phyloP scores from a whole-genome alignment of 225 moss, liverwort and hornwort genomes.

The Pseudoscleropodium purum region DNA sequence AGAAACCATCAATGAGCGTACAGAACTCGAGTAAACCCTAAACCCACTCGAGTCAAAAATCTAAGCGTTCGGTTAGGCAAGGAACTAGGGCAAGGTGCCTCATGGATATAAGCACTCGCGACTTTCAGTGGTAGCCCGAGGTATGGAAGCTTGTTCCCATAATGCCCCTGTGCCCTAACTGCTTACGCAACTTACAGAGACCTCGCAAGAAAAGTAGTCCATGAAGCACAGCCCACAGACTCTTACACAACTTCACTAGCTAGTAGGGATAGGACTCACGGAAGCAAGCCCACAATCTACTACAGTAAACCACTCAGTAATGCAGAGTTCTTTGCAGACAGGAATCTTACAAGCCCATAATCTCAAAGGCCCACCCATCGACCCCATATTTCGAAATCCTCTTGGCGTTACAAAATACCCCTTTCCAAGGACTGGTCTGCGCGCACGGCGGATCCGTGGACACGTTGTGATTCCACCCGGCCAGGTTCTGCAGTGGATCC shows the following conservation, averaged over 20 bases:
- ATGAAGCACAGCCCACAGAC: not conserved
- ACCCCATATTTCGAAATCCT: not conserved
- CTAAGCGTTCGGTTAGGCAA: not conserved
- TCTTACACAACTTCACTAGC: not conserved
- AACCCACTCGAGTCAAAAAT: not conserved
- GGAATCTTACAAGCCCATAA: slow-evolving; percentile 30
- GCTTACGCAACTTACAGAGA: not conserved
- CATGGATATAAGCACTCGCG: not conserved
- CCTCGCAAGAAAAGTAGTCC: not conserved
- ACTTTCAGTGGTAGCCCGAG: not conserved
- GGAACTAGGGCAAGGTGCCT: not conserved
- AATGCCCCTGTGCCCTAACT: not conserved
- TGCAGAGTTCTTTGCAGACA: not conserved
- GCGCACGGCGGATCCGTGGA: slow-evolving; percentile 10
- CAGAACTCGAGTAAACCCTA: not conserved
- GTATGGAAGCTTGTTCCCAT: too few relatives aligned
- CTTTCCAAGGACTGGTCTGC: slow-evolving; percentile 34
- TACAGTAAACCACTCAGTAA: not conserved
- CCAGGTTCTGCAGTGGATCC: slow-evolving; percentile 10
- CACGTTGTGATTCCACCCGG: slow-evolving; percentile 19
- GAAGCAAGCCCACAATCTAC: not conserved
- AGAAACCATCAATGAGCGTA: not conserved
- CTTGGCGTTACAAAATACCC: slow-evolving; percentile 36
- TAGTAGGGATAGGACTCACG: not conserved
- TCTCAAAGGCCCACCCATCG: slow-evolving; percentile 14